Evolutionary conservation across 73 alveolate species (phyloP).

Genomic region (Paramecium biaurelia): DNA sequence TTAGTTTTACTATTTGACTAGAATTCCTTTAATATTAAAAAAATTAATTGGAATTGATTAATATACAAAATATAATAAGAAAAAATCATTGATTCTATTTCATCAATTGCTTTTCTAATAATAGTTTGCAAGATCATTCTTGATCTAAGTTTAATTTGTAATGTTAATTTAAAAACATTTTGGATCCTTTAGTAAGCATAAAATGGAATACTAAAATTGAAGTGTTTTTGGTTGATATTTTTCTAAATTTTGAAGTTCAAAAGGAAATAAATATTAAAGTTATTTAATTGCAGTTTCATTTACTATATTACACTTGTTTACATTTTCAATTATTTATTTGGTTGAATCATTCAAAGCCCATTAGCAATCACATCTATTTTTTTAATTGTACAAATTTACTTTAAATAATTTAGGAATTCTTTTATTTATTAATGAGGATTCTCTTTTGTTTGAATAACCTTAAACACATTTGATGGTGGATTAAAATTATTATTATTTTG

Average conservation of each 20-base stretch:
- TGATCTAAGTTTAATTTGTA: background rate
- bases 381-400: background rate
- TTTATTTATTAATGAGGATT: background rate
- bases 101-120: background rate
- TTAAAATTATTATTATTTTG: too few relatives aligned
- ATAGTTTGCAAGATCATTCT: background rate
- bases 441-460: too few relatives aligned
- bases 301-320: background rate
- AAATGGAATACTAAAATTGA: background rate
- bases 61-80: too few relatives aligned
- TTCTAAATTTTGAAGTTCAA: background rate
- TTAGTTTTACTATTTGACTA: slow-evolving; percentile 11
- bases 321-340: background rate
- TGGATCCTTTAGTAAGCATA: background rate
- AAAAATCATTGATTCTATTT: background rate
- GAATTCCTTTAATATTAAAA: too few relatives aligned
- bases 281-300: background rate
- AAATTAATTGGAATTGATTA: too few relatives aligned
- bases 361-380: background rate
- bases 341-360: background rate
- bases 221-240: background rate
- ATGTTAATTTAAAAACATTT: background rate
- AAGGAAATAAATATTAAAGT: background rate
- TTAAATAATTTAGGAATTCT: background rate
- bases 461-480: background rate